A percentile compares a stretch with the other conserved stretches of the same genome.
Evolutionary conservation across 805 yeast genomes (phyloP).

Genomic region (Candida silvicultrix): DNA sequence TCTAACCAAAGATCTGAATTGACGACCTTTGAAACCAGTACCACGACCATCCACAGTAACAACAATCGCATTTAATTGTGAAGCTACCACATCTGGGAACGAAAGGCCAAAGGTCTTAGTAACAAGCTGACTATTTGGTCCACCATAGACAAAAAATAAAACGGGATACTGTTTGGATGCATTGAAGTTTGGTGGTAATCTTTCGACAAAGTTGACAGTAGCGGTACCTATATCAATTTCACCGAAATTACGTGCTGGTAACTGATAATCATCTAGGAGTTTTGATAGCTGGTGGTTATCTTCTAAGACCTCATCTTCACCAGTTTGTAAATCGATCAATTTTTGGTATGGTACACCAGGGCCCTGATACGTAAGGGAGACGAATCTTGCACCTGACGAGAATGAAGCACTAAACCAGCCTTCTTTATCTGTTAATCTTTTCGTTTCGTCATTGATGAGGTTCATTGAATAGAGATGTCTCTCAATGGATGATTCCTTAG

Average conservation of each 20-base stretch:
- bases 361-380: constrained; percentile 66
- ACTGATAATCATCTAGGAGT: constrained; percentile 35
- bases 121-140: constrained; percentile 90
- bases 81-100: constrained; percentile 72
- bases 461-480: constrained; percentile 74
- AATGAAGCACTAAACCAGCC: constrained; percentile 72
- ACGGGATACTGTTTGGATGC: constrained; percentile 59
- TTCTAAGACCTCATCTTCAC: constrained; percentile 26
- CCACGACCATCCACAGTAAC: constrained; percentile 97
- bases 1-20: constrained; percentile 73
- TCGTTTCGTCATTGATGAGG: constrained; percentile 36
- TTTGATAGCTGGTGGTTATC: constrained; percentile 34
- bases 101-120: constrained; percentile 50
- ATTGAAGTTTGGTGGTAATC: constrained; percentile 70
- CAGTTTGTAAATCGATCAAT: constrained; percentile 47
- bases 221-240: constrained; percentile 44
- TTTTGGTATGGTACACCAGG: constrained; percentile 78
- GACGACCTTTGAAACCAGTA: constrained; percentile 81
- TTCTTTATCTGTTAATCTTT: constrained; percentile 33
- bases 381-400: constrained; percentile 72
- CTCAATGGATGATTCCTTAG: constrained; percentile 74
- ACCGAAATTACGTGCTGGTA: constrained; percentile 54
- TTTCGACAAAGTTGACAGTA: constrained; percentile 63
- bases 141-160: constrained; percentile 87
- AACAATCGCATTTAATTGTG: constrained; percentile 75